Evolutionary conservation across 2,329 filamentous ascomycete species (phyloP).

Genomic region (Acrodontium crateriforme): DNA sequence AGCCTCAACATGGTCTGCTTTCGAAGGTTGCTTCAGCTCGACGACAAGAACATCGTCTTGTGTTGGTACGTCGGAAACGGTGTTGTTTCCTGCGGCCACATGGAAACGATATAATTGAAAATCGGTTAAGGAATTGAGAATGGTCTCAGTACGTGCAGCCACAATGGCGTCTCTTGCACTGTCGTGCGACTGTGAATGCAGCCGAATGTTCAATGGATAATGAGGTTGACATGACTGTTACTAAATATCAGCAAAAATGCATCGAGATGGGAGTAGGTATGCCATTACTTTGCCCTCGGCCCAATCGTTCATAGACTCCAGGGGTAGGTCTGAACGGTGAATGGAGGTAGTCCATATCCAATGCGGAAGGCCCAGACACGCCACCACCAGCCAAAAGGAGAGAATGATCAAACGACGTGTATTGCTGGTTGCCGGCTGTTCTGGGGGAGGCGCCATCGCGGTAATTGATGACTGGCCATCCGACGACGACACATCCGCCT

Average conservation of each 20-base stretch:
- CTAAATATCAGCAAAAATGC: not conserved
- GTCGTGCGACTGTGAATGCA: slow-evolving; percentile 49
- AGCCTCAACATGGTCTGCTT: slow-evolving; percentile 38
- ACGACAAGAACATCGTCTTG: slow-evolving; percentile 49
- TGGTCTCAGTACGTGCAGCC: too few relatives aligned
- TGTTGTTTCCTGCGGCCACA: too few relatives aligned
- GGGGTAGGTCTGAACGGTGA: slow-evolving; percentile 69
- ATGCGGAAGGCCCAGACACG: slow-evolving; percentile 74
- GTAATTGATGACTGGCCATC: too few relatives aligned
- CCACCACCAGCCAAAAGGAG: slow-evolving; percentile 81
- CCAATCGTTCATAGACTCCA: slow-evolving; percentile 82
- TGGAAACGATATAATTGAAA: too few relatives aligned
- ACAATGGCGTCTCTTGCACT: too few relatives aligned
- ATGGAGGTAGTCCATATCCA: slow-evolving; percentile 96
- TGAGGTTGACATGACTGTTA: slow-evolving; percentile 69
- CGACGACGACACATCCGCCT: too few relatives aligned
- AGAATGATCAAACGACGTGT: slow-evolving; percentile 62
- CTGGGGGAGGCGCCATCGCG: slow-evolving; percentile 50
- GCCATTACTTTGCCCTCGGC: slow-evolving; percentile 74
- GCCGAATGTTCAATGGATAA: slow-evolving; percentile 70
- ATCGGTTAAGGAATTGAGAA: too few relatives aligned
- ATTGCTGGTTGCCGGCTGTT: slow-evolving; percentile 54
- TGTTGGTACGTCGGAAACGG: too few relatives aligned
- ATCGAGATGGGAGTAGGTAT: too few relatives aligned
- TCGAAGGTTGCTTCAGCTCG: slow-evolving; percentile 51